Percentiles rank a stretch among this genome's conserved stretches.
phyloP scores from a whole-genome alignment of 148 eudicot species.

The Silene uniflora region DNA sequence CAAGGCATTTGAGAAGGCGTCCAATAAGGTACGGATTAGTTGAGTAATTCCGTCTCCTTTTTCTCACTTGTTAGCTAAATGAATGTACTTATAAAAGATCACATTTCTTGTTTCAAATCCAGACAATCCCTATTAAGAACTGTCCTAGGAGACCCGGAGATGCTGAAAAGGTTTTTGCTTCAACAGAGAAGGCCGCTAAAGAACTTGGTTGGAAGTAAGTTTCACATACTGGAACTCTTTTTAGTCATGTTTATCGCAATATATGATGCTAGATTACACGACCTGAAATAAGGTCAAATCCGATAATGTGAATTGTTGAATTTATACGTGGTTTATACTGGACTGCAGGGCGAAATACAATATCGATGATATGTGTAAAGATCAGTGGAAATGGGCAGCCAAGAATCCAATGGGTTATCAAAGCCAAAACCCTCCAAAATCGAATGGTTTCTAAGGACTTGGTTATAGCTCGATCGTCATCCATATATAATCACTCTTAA shows the following conservation, averaged over 20 bases:
- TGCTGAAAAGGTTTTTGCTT: slow-evolving; percentile 71
- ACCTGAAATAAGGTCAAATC: too few relatives aligned
- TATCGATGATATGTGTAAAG: slow-evolving; percentile 91
- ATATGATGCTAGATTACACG: too few relatives aligned
- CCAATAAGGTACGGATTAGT: slow-evolving; percentile 57
- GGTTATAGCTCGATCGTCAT: too few relatives aligned
- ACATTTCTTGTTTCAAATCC: too few relatives aligned
- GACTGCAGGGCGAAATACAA: slow-evolving; percentile 90
- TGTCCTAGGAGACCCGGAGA: slow-evolving; percentile 88
- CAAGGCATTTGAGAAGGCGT: slow-evolving; percentile 79
- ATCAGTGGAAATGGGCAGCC: slow-evolving; percentile 92
- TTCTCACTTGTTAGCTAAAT: not conserved
- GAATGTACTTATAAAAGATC: too few relatives aligned
- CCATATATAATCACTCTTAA: too few relatives aligned
- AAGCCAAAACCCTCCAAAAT: slow-evolving; percentile 19
- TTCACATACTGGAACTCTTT: too few relatives aligned
- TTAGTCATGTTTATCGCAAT: too few relatives aligned
- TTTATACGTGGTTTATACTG: too few relatives aligned
- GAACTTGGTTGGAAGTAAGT: slow-evolving; percentile 94
- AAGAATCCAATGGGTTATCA: slow-evolving; percentile 75
- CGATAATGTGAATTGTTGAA: too few relatives aligned
- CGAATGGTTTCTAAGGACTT: not conserved
- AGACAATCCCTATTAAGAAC: slow-evolving; percentile 76
- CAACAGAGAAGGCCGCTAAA: slow-evolving; percentile 67
- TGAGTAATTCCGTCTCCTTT: slow-evolving; percentile 8